Evolutionary conservation across 2,329 filamentous ascomycete genomes (phyloP).

Genomic region (Fusarium mangiferae): DNA sequence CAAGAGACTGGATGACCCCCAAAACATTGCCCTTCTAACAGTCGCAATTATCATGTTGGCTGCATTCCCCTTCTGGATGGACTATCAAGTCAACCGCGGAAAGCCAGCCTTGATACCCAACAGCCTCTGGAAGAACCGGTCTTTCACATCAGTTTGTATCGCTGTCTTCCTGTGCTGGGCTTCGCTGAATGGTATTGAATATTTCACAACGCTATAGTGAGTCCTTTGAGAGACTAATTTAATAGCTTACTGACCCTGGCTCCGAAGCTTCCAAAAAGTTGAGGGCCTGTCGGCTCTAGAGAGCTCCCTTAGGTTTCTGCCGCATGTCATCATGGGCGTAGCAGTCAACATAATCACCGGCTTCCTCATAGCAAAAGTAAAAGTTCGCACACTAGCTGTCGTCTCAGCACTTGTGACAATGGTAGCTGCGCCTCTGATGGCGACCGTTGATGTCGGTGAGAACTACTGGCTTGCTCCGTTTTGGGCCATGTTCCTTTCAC

Average conservation of each 20-base stretch:
- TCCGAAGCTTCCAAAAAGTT: constrained; percentile 58
- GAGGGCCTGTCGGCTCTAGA: constrained; percentile 57
- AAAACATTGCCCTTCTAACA: constrained; percentile 57
- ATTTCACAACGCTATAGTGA: constrained; percentile 60
- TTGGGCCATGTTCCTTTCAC: constrained; percentile 57
- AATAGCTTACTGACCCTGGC: constrained; percentile 15
- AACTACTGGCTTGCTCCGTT: constrained; percentile 61
- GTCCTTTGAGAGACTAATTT: constrained; percentile 2
- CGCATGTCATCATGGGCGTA: constrained; percentile 57
- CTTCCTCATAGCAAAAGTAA: constrained; percentile 52
- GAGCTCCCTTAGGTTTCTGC: constrained; percentile 60
- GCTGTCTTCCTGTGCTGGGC: constrained; percentile 60
- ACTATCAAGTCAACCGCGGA: constrained; percentile 56
- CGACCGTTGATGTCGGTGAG: constrained; percentile 57
- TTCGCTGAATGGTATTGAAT: constrained; percentile 58
- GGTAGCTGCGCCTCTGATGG: constrained; percentile 64
- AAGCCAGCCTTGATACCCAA: constrained; percentile 70
- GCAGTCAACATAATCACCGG: constrained; percentile 56
- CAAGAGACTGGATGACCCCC: constrained; percentile 52
- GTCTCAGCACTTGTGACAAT: constrained; percentile 57
- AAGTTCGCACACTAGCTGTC: constrained; percentile 52
- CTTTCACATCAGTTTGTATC: constrained; percentile 66
- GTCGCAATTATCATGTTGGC: constrained; percentile 56
- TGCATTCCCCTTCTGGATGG: constrained; percentile 65
- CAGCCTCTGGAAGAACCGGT: constrained; percentile 64